Base-by-base conservation (phyloP, 352 stramenopile genomes). In the Pythium rishiriense region DNA sequence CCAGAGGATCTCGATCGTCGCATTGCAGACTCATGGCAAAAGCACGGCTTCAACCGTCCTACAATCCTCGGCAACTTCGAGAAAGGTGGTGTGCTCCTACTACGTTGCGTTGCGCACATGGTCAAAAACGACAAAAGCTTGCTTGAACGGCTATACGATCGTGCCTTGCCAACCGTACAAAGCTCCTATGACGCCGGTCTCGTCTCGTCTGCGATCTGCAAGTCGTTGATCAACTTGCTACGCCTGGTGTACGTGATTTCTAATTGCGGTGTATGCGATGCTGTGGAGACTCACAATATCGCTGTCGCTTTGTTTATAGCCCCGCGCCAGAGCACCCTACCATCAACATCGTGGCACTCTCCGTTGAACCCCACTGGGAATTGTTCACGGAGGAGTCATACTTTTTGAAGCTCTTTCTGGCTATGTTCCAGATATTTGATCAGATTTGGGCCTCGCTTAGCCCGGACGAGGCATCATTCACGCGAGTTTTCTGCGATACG, bases 351-450 rank as follows among this genome's bases (percentile, higher is more conserved):
- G 75, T 91, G 11, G 69, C 82, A 33, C 75, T 95, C 46, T 93
- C 86, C 1, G 62, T 87, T 41, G 83, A 95, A 53, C 86, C 86
- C 21, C 93, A 91, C 52, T 95, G 86, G 86, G 74, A 93, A 43
- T 62, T 95, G 10, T 89, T 95, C 66, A 81, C 90, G 25, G 86
- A 95, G 58, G 80, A 91, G 12, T 70, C 70, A 33, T 91, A 88
- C 60, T 93, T 95, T 52, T 70, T 80, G 55, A 91, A 91, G 56
- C 59, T 93, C 9, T 95, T 95, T 56, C 72, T 75, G 56, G 70
- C 90, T 33, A 84, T 89, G 73, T 83, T 91, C 43, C 75, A 88
- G 15, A 79, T 93, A 26, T 93, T 90, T 45, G 81, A 93, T 37
- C 71, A 88, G 50, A 68, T 90, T 19, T 94, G 83, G 83, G 82